phyloP scores from a whole-genome alignment of 2,329 filamentous ascomycete species.

The Alternaria brassicicola region DNA sequence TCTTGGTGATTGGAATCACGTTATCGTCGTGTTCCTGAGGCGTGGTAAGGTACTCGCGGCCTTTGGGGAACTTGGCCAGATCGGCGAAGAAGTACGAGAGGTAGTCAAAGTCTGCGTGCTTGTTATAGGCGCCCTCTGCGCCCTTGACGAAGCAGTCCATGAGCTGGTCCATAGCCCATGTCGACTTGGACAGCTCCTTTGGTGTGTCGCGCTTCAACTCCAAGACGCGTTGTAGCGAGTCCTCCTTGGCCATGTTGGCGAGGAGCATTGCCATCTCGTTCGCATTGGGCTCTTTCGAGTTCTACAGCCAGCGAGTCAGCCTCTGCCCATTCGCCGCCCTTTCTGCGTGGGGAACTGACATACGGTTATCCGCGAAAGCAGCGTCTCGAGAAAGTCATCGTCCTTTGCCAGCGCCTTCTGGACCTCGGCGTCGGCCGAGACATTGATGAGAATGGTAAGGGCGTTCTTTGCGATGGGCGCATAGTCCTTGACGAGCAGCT shows the following conservation, averaged over 20 bases:
- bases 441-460: slow-evolving; percentile 86
- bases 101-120: slow-evolving; percentile 86
- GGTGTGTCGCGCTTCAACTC: slow-evolving; percentile 71
- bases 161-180: slow-evolving; percentile 82
- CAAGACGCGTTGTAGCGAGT: slow-evolving; percentile 72
- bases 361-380: slow-evolving; percentile 76
- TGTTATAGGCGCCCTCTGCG: slow-evolving; percentile 80
- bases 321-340: neutral
- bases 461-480: slow-evolving; percentile 92
- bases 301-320: slow-evolving; percentile 54
- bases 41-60: slow-evolving; percentile 75
- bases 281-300: slow-evolving; percentile 77
- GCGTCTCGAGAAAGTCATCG: slow-evolving; percentile 76
- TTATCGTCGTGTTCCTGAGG: slow-evolving; percentile 75
- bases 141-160: slow-evolving; percentile 97
- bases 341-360: slow-evolving; percentile 57
- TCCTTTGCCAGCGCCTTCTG: slow-evolving; percentile 76
- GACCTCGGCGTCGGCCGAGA: slow-evolving; percentile 77
- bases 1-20: slow-evolving; percentile 86
- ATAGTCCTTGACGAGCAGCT: slow-evolving; percentile 84
- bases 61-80: slow-evolving; percentile 76
- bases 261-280: slow-evolving; percentile 89
- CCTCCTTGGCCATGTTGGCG: slow-evolving; percentile 86
- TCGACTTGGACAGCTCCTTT: slow-evolving; percentile 72
- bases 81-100: slow-evolving; percentile 94